These are phyloP conservation scores for Solanum peruvianum DNA, from an alignment of 257 asterid species.

Conservation along the genomic window DNA sequence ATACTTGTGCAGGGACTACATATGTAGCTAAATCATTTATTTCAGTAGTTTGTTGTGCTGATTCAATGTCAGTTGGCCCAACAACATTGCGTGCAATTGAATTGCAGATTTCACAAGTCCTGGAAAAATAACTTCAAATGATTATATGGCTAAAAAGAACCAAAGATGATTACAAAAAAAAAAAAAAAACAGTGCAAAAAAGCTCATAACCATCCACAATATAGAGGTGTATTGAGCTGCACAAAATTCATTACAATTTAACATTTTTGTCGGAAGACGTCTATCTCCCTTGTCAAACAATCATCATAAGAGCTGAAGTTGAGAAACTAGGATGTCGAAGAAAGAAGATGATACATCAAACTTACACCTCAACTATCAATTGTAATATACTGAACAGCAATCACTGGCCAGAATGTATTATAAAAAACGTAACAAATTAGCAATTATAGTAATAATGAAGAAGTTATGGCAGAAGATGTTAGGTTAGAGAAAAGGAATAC, in stretches of 20 bases:
- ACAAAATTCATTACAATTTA: too few relatives aligned
- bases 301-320: not conserved
- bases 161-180: not conserved
- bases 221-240: not conserved
- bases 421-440: not conserved
- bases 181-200: not conserved
- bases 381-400: too few relatives aligned
- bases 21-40: slow-evolving; percentile 4
- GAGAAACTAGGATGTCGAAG: not conserved
- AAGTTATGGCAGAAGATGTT: not conserved
- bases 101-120: slow-evolving; percentile 91
- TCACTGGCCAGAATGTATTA: too few relatives aligned
- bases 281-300: not conserved
- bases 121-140: slow-evolving; percentile 11
- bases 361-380: too few relatives aligned
- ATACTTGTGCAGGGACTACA: slow-evolving; percentile 11
- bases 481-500: not conserved
- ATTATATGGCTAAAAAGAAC: not conserved
- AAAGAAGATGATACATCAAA: too few relatives aligned
- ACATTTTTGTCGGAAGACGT: too few relatives aligned
- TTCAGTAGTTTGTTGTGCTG: slow-evolving; percentile 30
- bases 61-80: slow-evolving; percentile 43
- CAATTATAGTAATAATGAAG: not conserved
- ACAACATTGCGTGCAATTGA: slow-evolving; percentile 71
- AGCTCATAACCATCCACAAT: not conserved